Conservation (phyloP, 2,329 filamentous ascomycete species). For the Cladosporium austrohemisphaericum region DNA sequence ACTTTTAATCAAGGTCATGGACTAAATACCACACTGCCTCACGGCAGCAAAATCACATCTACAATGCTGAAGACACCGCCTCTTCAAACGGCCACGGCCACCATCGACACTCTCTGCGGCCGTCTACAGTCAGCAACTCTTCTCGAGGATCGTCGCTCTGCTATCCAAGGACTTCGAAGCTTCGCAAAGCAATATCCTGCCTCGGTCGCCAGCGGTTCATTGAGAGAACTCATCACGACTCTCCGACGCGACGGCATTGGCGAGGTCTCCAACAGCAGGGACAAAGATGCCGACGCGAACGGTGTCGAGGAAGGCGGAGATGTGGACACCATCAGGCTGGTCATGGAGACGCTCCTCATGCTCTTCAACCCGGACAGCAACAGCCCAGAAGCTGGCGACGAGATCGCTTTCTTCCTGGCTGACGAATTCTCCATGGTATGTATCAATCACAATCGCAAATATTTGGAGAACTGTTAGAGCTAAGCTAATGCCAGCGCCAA, state of each 20-base stretch:
- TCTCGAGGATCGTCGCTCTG: conserved; percentile 88
- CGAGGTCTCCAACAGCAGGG: conserved; percentile 21
- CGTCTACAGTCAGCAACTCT: conserved; percentile 85
- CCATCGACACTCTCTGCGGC: conserved; percentile 83
- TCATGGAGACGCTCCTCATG: conserved; percentile 91
- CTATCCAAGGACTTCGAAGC: conserved; percentile 87
- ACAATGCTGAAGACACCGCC: conserved; percentile 67
- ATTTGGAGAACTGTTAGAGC: conserved; percentile 31
- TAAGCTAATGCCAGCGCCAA: conserved; percentile 66
- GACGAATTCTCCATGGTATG: conserved; percentile 91
- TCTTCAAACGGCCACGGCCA: conserved; percentile 93
- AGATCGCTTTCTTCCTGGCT: conserved; percentile 91
- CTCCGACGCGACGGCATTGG: conserved; percentile 67
- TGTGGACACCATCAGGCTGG: conserved; percentile 91
- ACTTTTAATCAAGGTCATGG: background rate
- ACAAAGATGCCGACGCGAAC: conserved; percentile 51
- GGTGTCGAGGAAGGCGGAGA: conserved; percentile 49
- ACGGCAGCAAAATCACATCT: conserved; percentile 13
- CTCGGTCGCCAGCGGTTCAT: conserved; percentile 87
- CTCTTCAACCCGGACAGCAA: conserved; percentile 70
- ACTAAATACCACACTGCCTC: conserved; percentile 4
- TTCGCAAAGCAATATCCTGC: conserved; percentile 97
- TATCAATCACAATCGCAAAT: conserved; percentile 12
- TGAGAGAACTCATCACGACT: conserved; percentile 81
- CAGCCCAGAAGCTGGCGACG: conserved; percentile 84